Base-by-base conservation (phyloP, 352 stramenopile species). In the Vaucheria bursata region DNA sequence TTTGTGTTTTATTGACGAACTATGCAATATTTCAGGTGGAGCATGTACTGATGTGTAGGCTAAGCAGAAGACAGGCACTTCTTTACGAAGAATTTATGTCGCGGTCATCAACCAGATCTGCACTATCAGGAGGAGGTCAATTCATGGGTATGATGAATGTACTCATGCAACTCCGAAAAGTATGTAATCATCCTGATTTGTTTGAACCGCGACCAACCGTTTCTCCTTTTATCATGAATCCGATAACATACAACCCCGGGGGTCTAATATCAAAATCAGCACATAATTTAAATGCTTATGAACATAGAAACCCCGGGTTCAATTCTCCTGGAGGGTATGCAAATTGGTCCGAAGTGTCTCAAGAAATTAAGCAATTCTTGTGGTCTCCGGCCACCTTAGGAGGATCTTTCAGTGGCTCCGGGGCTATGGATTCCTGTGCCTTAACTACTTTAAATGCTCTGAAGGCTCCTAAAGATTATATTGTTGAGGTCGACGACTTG, bases 131-230 rank as follows among this genome's bases (percentile, higher is more conserved):
- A 5, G 90, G 91, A 64, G 90, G 91, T 40, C 94, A 94, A 29
- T 94, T 93, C 78, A 96, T 99, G 92, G 96, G 93, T 80, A 98
- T 98, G 94, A 99, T 99, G 95, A 98, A 97, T 76, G 93, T 98
- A 8, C 87, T 99, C 3, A 98, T 99, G 95, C 94, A 98, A 82
- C 87, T 99, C 6, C 89, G 95, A 37, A 98, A 98, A 84, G 90
- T 95, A 8, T 95, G 91, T 85, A 98, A 99, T 79, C 95, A 98
- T 79, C 95, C 95, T n/a, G 95, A 99, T 85, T 87, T 99, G 39
- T 99, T 99, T 85, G 95, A 99, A 78, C 87, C 93, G 34, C 84
- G 96, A n/a, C 92, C 94, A 3, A 97, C 99, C 45, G 85, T 89
- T 6, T 97, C 94, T n/a, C 94, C 96, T 40, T 95, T 98, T 79